Percentiles rank a stretch among this genome's conserved stretches.
These are phyloP conservation scores for Bolboschoenoplectus hybrid DNA, from an alignment of 202 grass and related monocot genomes.

Conservation along the genomic window DNA sequence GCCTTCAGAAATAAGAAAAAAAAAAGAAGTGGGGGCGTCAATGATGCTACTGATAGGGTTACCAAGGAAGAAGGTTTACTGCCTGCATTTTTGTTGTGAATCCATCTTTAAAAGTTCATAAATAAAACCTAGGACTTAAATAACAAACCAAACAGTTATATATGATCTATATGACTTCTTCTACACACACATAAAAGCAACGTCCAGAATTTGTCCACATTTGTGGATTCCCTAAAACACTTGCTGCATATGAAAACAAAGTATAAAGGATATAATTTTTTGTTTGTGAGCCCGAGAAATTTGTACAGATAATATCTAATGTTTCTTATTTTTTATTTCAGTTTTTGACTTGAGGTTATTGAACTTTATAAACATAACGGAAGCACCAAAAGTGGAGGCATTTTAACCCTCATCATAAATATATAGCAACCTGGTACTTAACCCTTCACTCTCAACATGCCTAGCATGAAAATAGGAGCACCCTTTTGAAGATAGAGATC, in stretches of 20 bases:
- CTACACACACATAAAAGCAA: background rate
- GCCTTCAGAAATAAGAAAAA: conserved; percentile 61
- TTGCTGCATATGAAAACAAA: background rate
- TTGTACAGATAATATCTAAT: background rate
- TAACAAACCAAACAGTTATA: conserved; percentile 19
- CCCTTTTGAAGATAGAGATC: background rate
- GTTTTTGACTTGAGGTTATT: background rate
- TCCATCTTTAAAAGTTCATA: background rate
- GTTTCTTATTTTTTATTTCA: conserved; percentile 10
- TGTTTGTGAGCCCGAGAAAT: background rate
- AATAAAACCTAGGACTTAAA: conserved; percentile 11
- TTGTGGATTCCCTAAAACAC: background rate
- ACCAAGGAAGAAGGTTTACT: background rate
- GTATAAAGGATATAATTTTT: background rate
- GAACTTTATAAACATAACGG: background rate
- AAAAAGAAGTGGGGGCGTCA: background rate
- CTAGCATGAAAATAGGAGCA: background rate
- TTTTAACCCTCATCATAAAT: background rate
- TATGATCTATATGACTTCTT: background rate
- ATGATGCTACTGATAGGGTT: background rate
- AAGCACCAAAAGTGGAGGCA: background rate
- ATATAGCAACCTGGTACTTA: background rate
- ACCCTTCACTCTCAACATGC: background rate
- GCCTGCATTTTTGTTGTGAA: background rate
- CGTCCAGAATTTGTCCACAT: conserved; percentile 16